These are phyloP conservation scores for Kazachstania bromeliacearum DNA, from an alignment of 805 yeast genomes.

Conservation along the genomic window DNA sequence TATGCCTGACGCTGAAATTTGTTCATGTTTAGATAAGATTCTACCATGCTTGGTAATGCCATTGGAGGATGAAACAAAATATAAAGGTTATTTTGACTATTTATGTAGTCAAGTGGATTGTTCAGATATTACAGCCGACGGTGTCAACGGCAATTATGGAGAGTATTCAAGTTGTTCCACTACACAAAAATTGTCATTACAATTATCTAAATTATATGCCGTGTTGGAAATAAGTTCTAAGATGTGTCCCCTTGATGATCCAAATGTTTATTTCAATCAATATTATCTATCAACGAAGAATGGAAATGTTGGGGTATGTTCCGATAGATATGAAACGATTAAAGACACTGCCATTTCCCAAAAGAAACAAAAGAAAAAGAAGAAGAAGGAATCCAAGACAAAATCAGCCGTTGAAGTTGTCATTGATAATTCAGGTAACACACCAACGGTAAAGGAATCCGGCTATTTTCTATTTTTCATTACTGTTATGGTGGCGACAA, in stretches of 20 bases:
- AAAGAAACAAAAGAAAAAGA: neutral
- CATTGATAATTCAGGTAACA: too few species aligned
- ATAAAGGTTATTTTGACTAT: conserved; percentile 45
- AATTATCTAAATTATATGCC: conserved; percentile 53
- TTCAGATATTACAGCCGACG: conserved; percentile 49
- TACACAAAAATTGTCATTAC: conserved; percentile 52
- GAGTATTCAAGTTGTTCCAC: conserved; percentile 56
- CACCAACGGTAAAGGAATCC: too few species aligned
- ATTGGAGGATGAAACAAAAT: conserved; percentile 38
- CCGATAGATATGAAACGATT: neutral
- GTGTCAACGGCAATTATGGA: conserved; percentile 53
- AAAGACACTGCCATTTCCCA: neutral
- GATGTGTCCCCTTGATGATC: conserved; percentile 22
- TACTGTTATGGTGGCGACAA: too few species aligned
- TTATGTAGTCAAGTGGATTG: conserved; percentile 54
- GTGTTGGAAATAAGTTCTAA: conserved; percentile 31
- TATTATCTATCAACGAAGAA: neutral
- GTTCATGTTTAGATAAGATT: conserved; percentile 50
- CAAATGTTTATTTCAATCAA: conserved; percentile 17
- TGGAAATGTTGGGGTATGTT: neutral
- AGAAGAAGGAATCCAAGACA: neutral
- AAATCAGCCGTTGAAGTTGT: too few species aligned
- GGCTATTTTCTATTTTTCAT: too few species aligned
- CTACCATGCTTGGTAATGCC: conserved; percentile 48
- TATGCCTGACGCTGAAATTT: conserved; percentile 50